These are phyloP conservation scores for Scytalidium sp. DNA, from an alignment of 2,329 filamentous ascomycete species.

Conservation along the genomic window DNA sequence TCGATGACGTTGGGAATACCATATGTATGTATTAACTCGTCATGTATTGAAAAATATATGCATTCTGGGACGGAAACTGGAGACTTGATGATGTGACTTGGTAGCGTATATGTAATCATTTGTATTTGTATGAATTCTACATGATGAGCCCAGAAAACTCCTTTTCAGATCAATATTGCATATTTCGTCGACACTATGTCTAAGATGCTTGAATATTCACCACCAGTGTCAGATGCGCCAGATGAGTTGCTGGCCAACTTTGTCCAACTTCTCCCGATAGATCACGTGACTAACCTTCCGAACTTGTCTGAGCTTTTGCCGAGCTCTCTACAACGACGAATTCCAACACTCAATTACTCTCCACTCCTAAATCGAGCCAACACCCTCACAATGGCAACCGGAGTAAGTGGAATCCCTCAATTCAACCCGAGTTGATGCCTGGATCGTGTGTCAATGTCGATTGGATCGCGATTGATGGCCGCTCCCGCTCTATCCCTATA, in stretches of 20 bases:
- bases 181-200: no score
- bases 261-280: background rate
- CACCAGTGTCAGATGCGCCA: no score
- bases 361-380: slow-evolving; percentile 45
- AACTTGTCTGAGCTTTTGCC: slow-evolving; percentile 13
- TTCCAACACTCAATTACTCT: slow-evolving; percentile 40
- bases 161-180: no score
- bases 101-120: background rate
- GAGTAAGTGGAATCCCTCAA: slow-evolving; percentile 52
- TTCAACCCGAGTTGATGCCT: slow-evolving; percentile 13
- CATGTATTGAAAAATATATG: slow-evolving; percentile 1
- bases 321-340: slow-evolving; percentile 13
- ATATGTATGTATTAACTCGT: background rate
- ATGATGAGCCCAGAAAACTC: no score
- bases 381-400: slow-evolving; percentile 60
- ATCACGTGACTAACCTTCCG: slow-evolving; percentile 19
- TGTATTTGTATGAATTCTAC: slow-evolving; percentile 3
- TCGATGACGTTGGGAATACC: background rate
- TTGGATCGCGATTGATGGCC: background rate
- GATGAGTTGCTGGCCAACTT: no score
- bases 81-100: background rate
- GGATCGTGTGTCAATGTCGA: background rate
- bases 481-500: slow-evolving; percentile 16
- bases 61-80: background rate
- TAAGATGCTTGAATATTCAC: no score